Evolutionary conservation across 1,284 basidiomycete genomes (phyloP).

Genomic region (Afroboletus lepidellus): DNA sequence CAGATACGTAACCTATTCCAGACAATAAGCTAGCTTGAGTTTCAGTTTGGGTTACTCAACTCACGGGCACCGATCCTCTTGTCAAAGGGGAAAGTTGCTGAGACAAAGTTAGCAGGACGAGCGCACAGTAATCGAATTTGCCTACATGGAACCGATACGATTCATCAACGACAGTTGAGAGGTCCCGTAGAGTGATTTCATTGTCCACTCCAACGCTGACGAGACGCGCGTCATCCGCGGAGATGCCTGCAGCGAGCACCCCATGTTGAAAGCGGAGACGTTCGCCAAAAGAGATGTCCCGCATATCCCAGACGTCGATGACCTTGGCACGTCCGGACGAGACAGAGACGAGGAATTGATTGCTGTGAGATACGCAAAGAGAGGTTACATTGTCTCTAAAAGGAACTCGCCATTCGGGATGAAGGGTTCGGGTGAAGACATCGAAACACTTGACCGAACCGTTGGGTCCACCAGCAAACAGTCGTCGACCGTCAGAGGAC

Average conservation of each 20-base stretch:
- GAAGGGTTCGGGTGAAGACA: background rate
- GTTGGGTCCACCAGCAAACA: background rate
- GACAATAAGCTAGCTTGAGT: background rate
- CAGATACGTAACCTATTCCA: background rate
- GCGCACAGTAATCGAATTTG: background rate
- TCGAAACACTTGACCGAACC: conserved; percentile 3
- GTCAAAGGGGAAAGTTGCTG: background rate
- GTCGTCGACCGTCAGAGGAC: conserved; percentile 3
- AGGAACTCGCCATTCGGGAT: background rate
- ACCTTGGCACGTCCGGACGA: background rate
- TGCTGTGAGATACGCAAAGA: background rate
- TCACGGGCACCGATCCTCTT: background rate
- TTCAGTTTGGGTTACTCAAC: background rate
- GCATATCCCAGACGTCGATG: conserved; percentile 4
- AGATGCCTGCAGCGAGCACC: background rate
- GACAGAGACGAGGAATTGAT: background rate
- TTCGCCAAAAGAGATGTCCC: background rate
- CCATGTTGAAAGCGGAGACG: background rate
- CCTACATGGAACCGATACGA: conserved; percentile 1
- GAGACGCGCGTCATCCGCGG: background rate
- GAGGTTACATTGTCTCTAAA: background rate
- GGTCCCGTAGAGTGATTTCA: background rate
- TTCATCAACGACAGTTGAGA: background rate
- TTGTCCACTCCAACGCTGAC: background rate
- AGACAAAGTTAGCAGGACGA: background rate